These are phyloP conservation scores for Blakeslea trispora DNA, from an alignment of 371 early-diverging fungal species.

Conservation along the genomic window DNA sequence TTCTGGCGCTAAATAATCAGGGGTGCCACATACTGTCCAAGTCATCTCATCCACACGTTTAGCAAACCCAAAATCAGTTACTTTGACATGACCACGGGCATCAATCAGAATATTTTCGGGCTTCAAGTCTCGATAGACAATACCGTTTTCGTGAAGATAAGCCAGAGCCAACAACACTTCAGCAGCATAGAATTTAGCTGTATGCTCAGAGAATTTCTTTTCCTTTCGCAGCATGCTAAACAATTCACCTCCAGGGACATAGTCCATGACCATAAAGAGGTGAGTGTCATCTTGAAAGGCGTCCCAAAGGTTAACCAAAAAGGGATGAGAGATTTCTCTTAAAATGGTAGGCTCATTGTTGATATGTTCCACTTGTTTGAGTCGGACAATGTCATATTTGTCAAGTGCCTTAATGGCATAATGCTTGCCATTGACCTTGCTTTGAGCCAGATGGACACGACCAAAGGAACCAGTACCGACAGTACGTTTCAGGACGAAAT, in stretches of 20 bases:
- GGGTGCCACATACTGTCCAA: constrained; percentile 98
- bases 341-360: constrained; percentile 89
- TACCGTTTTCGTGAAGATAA: constrained; percentile 92
- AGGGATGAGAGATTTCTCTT: constrained; percentile 82
- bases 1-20: constrained; percentile 97
- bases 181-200: constrained; percentile 81
- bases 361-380: constrained; percentile 92
- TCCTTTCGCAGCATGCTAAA: constrained; percentile 72
- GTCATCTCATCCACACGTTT: constrained; percentile 91
- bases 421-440: constrained; percentile 49
- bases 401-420: constrained; percentile 92
- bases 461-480: constrained; percentile 76
- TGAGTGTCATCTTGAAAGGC: constrained; percentile 90
- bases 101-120: constrained; percentile 93
- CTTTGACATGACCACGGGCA: constrained; percentile 92
- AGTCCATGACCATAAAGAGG: constrained; percentile 95
- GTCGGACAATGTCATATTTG: constrained; percentile 91
- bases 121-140: constrained; percentile 97
- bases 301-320: constrained; percentile 89
- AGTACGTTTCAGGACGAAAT: constrained; percentile 50
- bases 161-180: constrained; percentile 83
- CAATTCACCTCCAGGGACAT: constrained; percentile 95
- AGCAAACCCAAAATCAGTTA: constrained; percentile 99
- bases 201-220: constrained; percentile 85
- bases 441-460: constrained; percentile 64